Conservation (phyloP, 202 grass and related monocot genomes). For the Schoenoplectus tabernaemontani region DNA sequence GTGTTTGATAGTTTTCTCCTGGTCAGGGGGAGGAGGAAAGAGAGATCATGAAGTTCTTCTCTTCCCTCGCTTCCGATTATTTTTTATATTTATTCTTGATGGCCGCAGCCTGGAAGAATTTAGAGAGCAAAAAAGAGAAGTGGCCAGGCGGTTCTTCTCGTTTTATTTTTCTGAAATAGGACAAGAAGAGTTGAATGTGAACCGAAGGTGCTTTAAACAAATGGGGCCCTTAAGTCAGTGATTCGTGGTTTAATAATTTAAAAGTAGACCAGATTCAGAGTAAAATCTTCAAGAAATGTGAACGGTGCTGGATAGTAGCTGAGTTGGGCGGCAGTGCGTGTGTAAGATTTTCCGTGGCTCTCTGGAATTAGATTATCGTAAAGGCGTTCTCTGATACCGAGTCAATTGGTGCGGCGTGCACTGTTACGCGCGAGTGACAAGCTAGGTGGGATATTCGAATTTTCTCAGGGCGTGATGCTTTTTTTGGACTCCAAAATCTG, state of each 20-base stretch:
- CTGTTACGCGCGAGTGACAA: not conserved
- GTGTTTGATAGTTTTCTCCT: not conserved
- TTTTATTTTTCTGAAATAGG: not conserved
- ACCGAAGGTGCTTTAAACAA: not conserved
- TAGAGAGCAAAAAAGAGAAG: not conserved
- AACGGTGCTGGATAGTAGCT: not conserved
- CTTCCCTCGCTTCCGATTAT: not conserved
- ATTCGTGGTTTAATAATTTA: not conserved
- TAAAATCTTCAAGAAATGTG: not conserved
- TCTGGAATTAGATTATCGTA: not conserved
- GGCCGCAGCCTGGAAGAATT: not conserved
- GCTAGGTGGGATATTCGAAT: not conserved
- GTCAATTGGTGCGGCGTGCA: not conserved
- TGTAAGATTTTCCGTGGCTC: not conserved
- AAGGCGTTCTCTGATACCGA: not conserved
- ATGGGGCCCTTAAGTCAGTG: not conserved
- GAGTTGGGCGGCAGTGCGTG: not conserved
- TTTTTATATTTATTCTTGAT: not conserved
- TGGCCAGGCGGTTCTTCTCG: not conserved
- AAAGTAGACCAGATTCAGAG: not conserved
- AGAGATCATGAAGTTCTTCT: constrained; percentile 4
- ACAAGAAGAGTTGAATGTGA: not conserved
- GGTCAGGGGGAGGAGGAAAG: not conserved
- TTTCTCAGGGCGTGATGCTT: not conserved
- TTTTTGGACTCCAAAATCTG: too few species aligned